Evolutionary conservation across 768 basidiomycete genomes (phyloP).

Genomic region (Leucocoprinus birnbaumii): DNA sequence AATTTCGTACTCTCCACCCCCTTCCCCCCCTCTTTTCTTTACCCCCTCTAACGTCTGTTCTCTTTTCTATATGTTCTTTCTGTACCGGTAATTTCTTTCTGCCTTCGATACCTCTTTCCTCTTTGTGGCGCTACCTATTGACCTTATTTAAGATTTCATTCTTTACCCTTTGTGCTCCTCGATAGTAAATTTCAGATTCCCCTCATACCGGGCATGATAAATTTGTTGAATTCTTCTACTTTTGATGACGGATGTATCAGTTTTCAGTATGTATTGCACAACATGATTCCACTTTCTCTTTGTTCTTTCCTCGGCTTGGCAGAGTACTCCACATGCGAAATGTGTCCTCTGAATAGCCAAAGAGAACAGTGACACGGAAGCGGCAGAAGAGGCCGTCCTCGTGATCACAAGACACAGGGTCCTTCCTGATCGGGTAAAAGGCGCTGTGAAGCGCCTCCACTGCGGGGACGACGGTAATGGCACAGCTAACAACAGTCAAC

Average conservation of each 20-base stretch:
- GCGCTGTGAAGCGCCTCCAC: too few relatives aligned
- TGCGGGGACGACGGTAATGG: neutral
- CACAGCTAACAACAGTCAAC: neutral
- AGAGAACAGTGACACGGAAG: too few relatives aligned
- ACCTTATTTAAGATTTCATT: constrained; percentile 5
- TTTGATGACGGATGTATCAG: constrained; percentile 33
- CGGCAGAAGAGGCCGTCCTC: neutral
- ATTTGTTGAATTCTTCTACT: constrained; percentile 15
- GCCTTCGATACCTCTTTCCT: constrained; percentile 11
- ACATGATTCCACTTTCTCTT: neutral
- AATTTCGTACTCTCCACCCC: constrained; percentile 27
- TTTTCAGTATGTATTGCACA: constrained; percentile 20
- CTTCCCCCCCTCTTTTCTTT: constrained; percentile 5
- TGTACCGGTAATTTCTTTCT: constrained; percentile 8
- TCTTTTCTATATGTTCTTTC: constrained; percentile 8
- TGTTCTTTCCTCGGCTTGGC: neutral
- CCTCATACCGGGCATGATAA: constrained; percentile 12
- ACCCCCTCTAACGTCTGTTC: neutral
- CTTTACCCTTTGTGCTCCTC: constrained; percentile 5
- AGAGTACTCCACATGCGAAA: neutral
- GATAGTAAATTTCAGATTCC: constrained; percentile 12
- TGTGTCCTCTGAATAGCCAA: too few relatives aligned
- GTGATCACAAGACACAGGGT: neutral
- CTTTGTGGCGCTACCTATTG: constrained; percentile 12
- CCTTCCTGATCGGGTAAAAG: neutral